Evolutionary conservation across 129 eudicot species (phyloP).

Genomic region (sunflower (Helianthus annuus)): DNA sequence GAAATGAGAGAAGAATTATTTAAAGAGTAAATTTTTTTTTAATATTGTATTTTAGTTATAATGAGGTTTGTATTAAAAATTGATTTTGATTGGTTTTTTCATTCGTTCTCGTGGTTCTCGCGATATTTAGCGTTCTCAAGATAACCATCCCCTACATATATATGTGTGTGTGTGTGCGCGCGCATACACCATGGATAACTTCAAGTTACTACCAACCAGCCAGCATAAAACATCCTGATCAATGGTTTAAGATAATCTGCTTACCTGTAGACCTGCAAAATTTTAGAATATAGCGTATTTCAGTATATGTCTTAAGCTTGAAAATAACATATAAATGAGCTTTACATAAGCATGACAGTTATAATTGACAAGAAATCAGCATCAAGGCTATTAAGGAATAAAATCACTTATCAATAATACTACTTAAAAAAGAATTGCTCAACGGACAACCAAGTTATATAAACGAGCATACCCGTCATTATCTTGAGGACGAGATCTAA

Average conservation of each 20-base stretch:
- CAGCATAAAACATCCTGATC: conserved; percentile 30
- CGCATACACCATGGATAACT: conserved; percentile 23
- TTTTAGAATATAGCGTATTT: conserved; percentile 20
- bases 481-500: conserved; percentile 63
- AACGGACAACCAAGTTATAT: background rate
- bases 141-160: too few species aligned
- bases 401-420: background rate
- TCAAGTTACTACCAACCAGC: conserved; percentile 26
- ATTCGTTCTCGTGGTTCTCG: too few species aligned
- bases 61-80: too few species aligned
- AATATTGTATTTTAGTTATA: too few species aligned
- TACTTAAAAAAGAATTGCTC: background rate
- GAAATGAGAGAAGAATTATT: too few species aligned
- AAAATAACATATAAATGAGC: background rate
- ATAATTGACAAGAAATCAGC: background rate
- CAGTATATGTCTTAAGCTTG: conserved; percentile 14
- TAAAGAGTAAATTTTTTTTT: too few species aligned
- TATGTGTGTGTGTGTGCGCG: background rate
- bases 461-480: conserved; percentile 65
- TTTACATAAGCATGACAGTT: conserved; percentile 6
- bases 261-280: conserved; percentile 83
- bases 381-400: background rate
- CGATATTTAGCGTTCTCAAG: too few species aligned
- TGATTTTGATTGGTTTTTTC: too few species aligned
- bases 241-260: conserved; percentile 32